Evolutionary conservation across 2,329 filamentous ascomycete species (phyloP).

Genomic region (Pleomassaria siparia): DNA sequence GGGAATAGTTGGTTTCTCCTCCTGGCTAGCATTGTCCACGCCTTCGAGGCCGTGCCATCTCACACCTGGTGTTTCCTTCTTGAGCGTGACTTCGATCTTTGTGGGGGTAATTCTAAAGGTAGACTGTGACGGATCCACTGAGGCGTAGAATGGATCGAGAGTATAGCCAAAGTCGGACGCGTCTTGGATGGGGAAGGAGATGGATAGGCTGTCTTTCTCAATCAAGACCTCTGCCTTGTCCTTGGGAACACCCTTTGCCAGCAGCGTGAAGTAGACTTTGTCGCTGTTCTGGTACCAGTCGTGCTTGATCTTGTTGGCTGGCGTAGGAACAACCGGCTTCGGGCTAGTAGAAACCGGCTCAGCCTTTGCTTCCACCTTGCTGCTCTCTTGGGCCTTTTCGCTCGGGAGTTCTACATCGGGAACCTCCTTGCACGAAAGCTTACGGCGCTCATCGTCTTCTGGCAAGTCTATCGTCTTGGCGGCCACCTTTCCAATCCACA

Average conservation of each 20-base stretch:
- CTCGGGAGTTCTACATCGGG: constrained; percentile 42
- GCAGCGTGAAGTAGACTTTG: constrained; percentile 64
- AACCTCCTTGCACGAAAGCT: constrained; percentile 48
- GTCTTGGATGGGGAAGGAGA: constrained; percentile 60
- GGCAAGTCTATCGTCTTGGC: constrained; percentile 53
- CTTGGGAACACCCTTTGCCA: constrained; percentile 64
- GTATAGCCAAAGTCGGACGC: constrained; percentile 61
- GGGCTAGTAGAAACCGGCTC: constrained; percentile 6
- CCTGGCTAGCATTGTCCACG: constrained; percentile 16
- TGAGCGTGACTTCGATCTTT: constrained; percentile 77
- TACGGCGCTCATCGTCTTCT: constrained; percentile 51
- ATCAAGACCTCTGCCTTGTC: constrained; percentile 58
- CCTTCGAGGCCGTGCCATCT: constrained; percentile 69
- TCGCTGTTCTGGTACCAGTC: constrained; percentile 69
- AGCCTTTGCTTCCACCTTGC: constrained; percentile 15
- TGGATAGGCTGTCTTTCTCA: constrained; percentile 51
- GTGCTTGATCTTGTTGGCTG: constrained; percentile 62
- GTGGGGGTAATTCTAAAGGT: constrained; percentile 68
- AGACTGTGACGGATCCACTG: constrained; percentile 63
- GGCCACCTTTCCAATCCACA: constrained; percentile 62
- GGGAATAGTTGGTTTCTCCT: constrained; percentile 4
- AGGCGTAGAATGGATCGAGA: constrained; percentile 67
- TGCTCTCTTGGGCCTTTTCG: constrained; percentile 25
- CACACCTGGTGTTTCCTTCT: constrained; percentile 64
- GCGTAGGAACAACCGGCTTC: constrained; percentile 41